Evolutionary conservation across 192 early-diverging fungal genomes (phyloP).

Genomic region (Obelidium mucronatum): DNA sequence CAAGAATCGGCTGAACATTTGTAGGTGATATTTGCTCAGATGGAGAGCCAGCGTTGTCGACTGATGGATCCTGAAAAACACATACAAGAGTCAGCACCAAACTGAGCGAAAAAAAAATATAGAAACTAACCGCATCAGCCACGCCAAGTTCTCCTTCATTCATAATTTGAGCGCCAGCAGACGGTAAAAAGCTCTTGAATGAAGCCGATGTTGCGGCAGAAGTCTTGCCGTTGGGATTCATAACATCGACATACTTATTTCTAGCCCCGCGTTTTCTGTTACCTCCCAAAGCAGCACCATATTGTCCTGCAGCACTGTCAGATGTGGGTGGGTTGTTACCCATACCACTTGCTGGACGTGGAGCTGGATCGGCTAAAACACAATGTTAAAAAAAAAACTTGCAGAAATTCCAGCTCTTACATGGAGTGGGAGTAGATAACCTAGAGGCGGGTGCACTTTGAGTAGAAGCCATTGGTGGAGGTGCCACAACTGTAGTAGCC

Average conservation of each 20-base stretch:
- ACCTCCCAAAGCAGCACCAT: slow-evolving; percentile 21
- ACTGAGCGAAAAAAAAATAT: slow-evolving; percentile 6
- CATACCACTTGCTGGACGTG: slow-evolving; percentile 18
- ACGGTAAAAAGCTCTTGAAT: slow-evolving; percentile 28
- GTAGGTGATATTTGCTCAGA: background rate
- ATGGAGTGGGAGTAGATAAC: slow-evolving; percentile 34
- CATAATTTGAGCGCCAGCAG: slow-evolving; percentile 32
- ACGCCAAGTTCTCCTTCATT: slow-evolving; percentile 4
- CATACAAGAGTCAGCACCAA: background rate
- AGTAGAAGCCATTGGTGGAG: slow-evolving; percentile 49
- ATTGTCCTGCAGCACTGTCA: background rate
- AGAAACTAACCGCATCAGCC: background rate
- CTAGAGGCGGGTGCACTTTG: slow-evolving; percentile 33
- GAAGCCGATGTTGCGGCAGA: slow-evolving; percentile 5
- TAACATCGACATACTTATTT: slow-evolving; percentile 60
- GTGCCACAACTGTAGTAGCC: slow-evolving; percentile 29
- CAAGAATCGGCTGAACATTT: no score
- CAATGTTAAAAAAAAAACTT: background rate
- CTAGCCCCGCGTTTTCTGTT: slow-evolving; percentile 45
- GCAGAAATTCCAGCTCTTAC: slow-evolving; percentile 3
- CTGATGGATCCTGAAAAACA: background rate
- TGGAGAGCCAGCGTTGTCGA: background rate
- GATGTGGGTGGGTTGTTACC: background rate
- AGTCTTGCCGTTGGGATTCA: slow-evolving; percentile 44
- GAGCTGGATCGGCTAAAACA: slow-evolving; percentile 7